Percentiles rank a stretch among this genome's conserved stretches.
Conservation (phyloP, 2,329 filamentous ascomycete species). For the Torrubiella hemipterigena region DNA sequence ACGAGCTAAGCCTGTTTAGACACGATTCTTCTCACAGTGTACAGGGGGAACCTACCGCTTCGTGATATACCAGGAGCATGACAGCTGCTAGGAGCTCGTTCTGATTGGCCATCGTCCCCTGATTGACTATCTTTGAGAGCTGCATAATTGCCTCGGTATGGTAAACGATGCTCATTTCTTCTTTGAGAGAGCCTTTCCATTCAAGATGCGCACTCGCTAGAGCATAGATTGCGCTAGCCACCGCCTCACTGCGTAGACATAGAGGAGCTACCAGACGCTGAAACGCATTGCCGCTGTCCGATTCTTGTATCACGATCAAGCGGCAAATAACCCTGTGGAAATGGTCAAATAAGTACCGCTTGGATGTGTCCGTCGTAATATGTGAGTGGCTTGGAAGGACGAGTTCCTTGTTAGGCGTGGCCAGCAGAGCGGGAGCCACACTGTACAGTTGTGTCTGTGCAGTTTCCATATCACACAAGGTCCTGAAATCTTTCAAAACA, state of each 20-base stretch:
- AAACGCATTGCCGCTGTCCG: constrained; percentile 51
- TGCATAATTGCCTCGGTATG: constrained; percentile 49
- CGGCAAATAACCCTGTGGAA: constrained; percentile 53
- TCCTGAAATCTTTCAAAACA: no score
- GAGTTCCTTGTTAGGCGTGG: no score
- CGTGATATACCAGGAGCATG: constrained; percentile 50
- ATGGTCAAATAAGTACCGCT: constrained; percentile 46
- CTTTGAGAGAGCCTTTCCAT: constrained; percentile 41
- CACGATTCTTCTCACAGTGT: background rate
- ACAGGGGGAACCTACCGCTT: constrained; percentile 47
- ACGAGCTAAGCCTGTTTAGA: constrained; percentile 35
- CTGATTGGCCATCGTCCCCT: constrained; percentile 33
- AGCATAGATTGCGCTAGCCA: constrained; percentile 78
- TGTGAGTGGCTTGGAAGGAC: no score
- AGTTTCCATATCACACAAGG: no score
- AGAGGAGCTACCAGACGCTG: constrained; percentile 51
- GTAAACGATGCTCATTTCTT: constrained; percentile 45
- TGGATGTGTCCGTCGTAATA: no score
- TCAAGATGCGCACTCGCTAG: constrained; percentile 76
- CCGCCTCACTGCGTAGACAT: constrained; percentile 38
- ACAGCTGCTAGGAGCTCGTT: constrained; percentile 50
- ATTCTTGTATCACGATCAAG: constrained; percentile 52
- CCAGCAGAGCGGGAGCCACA: no score
- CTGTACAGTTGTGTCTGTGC: no score
- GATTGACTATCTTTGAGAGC: constrained; percentile 42